Evolutionary conservation across 2,329 filamentous ascomycete species (phyloP), one percentile per base, ranked within the genome.

Genomic region (Ophiognomonia clavigignenti-juglandacearum): DNA sequence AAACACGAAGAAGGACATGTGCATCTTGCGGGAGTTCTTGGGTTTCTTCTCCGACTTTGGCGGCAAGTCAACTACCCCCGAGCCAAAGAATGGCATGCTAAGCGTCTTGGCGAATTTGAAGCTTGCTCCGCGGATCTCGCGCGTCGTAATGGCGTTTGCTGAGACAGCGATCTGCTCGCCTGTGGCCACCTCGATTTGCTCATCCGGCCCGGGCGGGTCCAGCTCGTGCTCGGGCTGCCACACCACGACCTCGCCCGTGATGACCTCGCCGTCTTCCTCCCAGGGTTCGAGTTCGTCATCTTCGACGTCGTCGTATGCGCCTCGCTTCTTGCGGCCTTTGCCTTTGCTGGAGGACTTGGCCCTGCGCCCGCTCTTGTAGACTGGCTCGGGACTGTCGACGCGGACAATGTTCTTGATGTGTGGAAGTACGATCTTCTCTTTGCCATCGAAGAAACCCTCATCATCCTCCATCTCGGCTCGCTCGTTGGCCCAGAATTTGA

Each of bases 1-100:
- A 57, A 89, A 85, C 24, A 98, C 86, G 58, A 95, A 96, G 65
- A 97, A 97, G 1, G 87, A 84, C 85, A 98, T 93, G 62, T 96
- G 90, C 88, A 96, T 97, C 70, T 87, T 91, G 53, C 92, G 79
- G 29, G 87, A 86, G 66, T 96, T 97, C 75, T 97, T 97, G 40
- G 85, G 80, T 56, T 84, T 82, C 73, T 98, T 98, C 61, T 86
- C 81, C 26, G 87, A 82, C 2, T 86, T 85, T 0, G 88, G 84
- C 6, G 89, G 88, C 42, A 98, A 71, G 59, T 97, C 92, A 31
- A 98, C 87, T 43, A 97, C 78, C 14, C 93, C 93, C 9, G 86
- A 85, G 27, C 90, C 91, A 64, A 97, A 88, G 65, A 96, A 97
- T 0, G 86, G 82, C 52, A 87, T 73, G 23, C 83, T 88, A 48